A percentile compares a stretch with the other conserved stretches of the same genome.
These are phyloP conservation scores for Aspergillus novofumigatus DNA, from an alignment of 2,329 filamentous ascomycete genomes.

Conservation along the genomic window DNA sequence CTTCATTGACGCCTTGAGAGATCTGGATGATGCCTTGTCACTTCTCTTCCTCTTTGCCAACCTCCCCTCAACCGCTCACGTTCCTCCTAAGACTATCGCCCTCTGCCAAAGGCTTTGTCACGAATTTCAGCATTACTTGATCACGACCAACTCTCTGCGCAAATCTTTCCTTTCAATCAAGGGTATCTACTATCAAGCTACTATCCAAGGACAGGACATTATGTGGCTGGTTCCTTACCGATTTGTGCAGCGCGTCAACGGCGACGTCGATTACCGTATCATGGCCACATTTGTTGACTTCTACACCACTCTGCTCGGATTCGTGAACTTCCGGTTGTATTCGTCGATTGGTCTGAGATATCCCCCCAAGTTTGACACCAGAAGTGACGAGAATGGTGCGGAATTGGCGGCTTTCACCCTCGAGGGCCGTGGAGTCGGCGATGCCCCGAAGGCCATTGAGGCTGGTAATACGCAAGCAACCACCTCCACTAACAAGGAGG, in stretches of 20 bases:
- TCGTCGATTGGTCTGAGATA: constrained; percentile 89
- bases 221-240: constrained; percentile 97
- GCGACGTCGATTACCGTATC: constrained; percentile 95
- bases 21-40: constrained; percentile 92
- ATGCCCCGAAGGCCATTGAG: constrained; percentile 48
- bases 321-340: constrained; percentile 94
- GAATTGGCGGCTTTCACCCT: constrained; percentile 89
- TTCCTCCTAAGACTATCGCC: constrained; percentile 92
- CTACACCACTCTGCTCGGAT: constrained; percentile 92
- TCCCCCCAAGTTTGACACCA: constrained; percentile 85
- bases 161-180: constrained; percentile 99
- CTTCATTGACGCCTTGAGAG: constrained; percentile 87
- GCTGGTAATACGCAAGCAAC: constrained; percentile 52
- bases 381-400: constrained; percentile 82
- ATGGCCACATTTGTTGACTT: constrained; percentile 99
- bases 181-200: constrained; percentile 98
- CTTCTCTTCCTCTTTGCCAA: constrained; percentile 98
- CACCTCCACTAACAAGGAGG: constrained; percentile 48
- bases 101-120: constrained; percentile 88
- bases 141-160: constrained; percentile 81
- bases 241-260: constrained; percentile 91
- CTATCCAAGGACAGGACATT: constrained; percentile 93
- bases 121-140: constrained; percentile 98
- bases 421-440: constrained; percentile 63
- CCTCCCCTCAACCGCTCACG: constrained; percentile 80